Conservation (phyloP, 495 filamentous ascomycete genomes). For the Aspergillus sclerotiicarbonarius region DNA sequence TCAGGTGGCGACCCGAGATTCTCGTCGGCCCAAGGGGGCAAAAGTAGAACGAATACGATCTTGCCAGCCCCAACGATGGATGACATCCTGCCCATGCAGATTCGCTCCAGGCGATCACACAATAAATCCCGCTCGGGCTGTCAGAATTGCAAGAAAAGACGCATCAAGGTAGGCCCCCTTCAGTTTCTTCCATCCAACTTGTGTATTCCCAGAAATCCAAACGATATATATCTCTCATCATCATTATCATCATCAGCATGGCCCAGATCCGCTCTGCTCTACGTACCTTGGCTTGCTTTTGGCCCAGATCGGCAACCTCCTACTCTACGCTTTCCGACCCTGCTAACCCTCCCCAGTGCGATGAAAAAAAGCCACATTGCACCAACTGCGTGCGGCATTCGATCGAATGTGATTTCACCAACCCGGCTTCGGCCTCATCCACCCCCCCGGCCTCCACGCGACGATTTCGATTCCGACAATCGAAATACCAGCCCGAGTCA, state of each 20-base stretch:
- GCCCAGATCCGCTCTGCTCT: background rate
- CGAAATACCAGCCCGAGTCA: slow-evolving; percentile 20
- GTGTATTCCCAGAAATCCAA: background rate
- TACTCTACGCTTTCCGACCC: background rate
- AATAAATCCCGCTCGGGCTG: slow-evolving; percentile 28
- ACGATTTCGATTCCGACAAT: slow-evolving; percentile 24
- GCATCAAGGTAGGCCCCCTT: slow-evolving; percentile 22
- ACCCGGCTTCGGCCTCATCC: slow-evolving; percentile 6
- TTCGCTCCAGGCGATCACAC: slow-evolving; percentile 21
- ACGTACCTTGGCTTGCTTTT: background rate
- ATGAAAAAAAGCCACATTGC: slow-evolving; percentile 38
- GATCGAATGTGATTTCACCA: slow-evolving; percentile 33
- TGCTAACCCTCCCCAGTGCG: slow-evolving; percentile 30
- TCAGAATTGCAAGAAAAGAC: slow-evolving; percentile 24
- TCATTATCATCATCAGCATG: background rate
- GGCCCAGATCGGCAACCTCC: background rate
- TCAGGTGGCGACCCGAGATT: background rate
- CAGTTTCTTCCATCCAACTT: background rate
- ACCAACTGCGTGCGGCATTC: slow-evolving; percentile 31
- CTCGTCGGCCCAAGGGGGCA: slow-evolving; percentile 4
- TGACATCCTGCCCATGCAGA: slow-evolving; percentile 5
- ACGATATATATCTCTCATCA: too few species aligned
- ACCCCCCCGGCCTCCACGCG: slow-evolving; percentile 1
- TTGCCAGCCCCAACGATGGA: background rate
- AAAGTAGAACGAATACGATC: slow-evolving; percentile 17